Evolutionary conservation across 768 basidiomycete genomes (phyloP).

Genomic region (Kwoniella dejecticola): DNA sequence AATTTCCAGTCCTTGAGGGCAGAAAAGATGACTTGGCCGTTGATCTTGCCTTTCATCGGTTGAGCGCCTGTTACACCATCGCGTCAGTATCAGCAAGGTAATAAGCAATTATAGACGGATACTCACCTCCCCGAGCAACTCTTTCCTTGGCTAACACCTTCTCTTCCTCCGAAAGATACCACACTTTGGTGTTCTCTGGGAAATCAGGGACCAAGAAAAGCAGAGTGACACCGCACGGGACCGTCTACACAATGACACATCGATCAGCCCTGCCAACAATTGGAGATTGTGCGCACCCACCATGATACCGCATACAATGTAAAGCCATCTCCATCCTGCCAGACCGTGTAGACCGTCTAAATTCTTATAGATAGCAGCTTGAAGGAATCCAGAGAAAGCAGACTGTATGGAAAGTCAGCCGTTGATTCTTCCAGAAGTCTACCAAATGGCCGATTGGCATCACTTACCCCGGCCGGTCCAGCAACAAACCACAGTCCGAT

Average conservation of each 20-base stretch:
- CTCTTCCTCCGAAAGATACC: slow-evolving; percentile 31
- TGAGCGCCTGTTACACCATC: background rate
- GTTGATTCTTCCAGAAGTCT: no score
- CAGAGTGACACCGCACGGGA: slow-evolving; percentile 26
- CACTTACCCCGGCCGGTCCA: slow-evolving; percentile 15
- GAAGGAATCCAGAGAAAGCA: slow-evolving; percentile 25
- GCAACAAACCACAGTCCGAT: slow-evolving; percentile 26
- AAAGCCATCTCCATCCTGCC: slow-evolving; percentile 33
- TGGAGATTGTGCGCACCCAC: slow-evolving; percentile 8
- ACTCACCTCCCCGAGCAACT: slow-evolving; percentile 17
- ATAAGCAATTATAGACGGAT: no score
- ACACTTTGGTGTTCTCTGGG: slow-evolving; percentile 29
- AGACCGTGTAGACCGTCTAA: slow-evolving; percentile 21
- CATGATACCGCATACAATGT: slow-evolving; percentile 29
- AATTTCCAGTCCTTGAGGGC: slow-evolving; percentile 18
- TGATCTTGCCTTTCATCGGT: slow-evolving; percentile 19
- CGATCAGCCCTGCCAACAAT: background rate
- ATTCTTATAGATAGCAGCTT: slow-evolving; percentile 28
- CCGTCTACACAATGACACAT: slow-evolving; percentile 3
- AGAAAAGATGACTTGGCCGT: slow-evolving; percentile 9
- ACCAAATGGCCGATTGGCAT: no score
- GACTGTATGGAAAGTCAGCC: slow-evolving; percentile 1
- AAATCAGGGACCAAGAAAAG: slow-evolving; percentile 33
- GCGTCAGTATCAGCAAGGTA: background rate
- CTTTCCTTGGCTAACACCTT: slow-evolving; percentile 23